Evolutionary conservation across 495 filamentous ascomycete species (phyloP).

Genomic region (Podospora anserina): DNA sequence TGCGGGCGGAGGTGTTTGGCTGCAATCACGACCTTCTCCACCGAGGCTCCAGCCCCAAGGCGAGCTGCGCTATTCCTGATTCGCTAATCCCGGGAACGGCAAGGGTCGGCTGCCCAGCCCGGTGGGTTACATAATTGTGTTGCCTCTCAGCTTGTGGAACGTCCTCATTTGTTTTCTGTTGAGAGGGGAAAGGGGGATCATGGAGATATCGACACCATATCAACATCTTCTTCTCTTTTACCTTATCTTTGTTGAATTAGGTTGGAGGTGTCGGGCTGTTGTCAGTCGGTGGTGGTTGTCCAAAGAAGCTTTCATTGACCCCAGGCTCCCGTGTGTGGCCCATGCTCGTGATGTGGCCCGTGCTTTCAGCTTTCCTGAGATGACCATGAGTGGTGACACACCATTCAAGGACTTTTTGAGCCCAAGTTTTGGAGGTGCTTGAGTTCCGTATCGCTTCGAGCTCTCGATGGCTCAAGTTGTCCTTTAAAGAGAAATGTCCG

Average conservation of each 20-base stretch:
- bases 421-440: not conserved
- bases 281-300: not conserved
- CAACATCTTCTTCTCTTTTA: not conserved
- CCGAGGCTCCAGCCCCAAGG: slow-evolving; percentile 17
- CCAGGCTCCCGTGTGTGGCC: not conserved
- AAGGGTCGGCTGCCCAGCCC: not conserved
- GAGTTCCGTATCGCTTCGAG: not conserved
- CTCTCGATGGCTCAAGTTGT: not conserved
- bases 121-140: slow-evolving; percentile 3
- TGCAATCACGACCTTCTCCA: slow-evolving; percentile 18
- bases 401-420: not conserved
- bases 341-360: not conserved
- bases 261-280: not conserved
- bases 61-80: slow-evolving; percentile 7
- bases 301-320: not conserved
- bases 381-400: not conserved
- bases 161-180: not conserved
- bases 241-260: not conserved
- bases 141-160: not conserved
- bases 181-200: not conserved
- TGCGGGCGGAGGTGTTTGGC: slow-evolving; percentile 13
- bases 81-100: slow-evolving; percentile 3
- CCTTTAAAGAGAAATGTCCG: not conserved
- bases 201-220: not conserved
- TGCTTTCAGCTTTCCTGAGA: not conserved